Evolutionary conservation across 306 rosid genomes (phyloP).

Genomic region (Fagus sylvatica): DNA sequence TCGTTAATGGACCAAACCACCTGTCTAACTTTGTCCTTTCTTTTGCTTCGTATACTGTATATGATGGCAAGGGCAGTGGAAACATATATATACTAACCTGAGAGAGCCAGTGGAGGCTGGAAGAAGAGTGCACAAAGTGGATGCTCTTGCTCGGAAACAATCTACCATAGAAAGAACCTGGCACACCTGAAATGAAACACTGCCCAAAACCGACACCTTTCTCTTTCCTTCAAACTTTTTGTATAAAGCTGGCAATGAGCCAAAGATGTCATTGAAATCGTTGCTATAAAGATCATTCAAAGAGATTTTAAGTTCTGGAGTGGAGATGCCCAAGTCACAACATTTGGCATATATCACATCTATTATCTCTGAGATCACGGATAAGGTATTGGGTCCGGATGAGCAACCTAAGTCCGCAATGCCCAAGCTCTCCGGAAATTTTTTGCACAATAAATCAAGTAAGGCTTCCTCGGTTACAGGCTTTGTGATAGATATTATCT

Average conservation of each 20-base stretch:
- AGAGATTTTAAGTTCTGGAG: slow-evolving; percentile 50
- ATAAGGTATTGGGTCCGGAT: slow-evolving; percentile 72
- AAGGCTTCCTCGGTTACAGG: slow-evolving; percentile 46
- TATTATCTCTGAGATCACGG: slow-evolving; percentile 45
- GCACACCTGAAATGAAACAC: slow-evolving; percentile 48
- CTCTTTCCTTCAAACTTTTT: slow-evolving; percentile 15
- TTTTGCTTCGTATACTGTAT: no score
- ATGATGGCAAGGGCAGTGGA: no score
- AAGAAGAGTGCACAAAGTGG: slow-evolving; percentile 71
- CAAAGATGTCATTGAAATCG: slow-evolving; percentile 73
- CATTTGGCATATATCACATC: slow-evolving; percentile 31
- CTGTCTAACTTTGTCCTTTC: no score
- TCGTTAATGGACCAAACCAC: no score
- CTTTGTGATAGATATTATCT: slow-evolving; percentile 40
- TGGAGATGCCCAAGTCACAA: background rate
- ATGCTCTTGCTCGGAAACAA: slow-evolving; percentile 43
- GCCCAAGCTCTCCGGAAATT: slow-evolving; percentile 41
- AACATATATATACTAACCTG: slow-evolving; percentile 25
- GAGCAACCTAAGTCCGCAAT: slow-evolving; percentile 89
- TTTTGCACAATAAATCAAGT: slow-evolving; percentile 21
- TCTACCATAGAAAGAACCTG: slow-evolving; percentile 64
- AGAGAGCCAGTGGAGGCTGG: slow-evolving; percentile 85
- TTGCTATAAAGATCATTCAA: slow-evolving; percentile 70
- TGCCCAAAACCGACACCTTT: slow-evolving; percentile 25
- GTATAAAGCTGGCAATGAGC: slow-evolving; percentile 62